phyloP scores from a whole-genome alignment of 192 early-diverging fungal genomes.

The Umbelopsis ramanniana region DNA sequence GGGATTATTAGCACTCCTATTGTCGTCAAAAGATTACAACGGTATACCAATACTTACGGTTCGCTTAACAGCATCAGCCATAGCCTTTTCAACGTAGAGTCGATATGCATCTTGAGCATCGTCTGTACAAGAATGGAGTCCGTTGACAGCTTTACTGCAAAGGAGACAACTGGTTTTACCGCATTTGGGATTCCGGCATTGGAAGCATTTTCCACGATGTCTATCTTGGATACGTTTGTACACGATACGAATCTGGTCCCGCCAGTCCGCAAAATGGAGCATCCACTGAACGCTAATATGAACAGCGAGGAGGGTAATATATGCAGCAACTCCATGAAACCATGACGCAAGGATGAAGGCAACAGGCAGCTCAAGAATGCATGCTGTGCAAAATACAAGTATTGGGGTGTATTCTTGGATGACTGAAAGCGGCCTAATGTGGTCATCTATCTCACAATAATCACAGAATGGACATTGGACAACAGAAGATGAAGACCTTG shows the following conservation, averaged over 20 bases:
- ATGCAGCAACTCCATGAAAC: constrained; percentile 20
- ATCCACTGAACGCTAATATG: constrained; percentile 8
- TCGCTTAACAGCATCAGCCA: constrained; percentile 63
- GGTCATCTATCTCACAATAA: constrained; percentile 45
- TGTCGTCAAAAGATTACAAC: neutral
- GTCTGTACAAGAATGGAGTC: constrained; percentile 55
- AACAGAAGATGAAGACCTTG: neutral
- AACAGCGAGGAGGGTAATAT: constrained; percentile 20
- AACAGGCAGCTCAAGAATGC: constrained; percentile 2
- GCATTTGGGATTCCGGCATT: constrained; percentile 57
- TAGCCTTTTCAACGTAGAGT: constrained; percentile 63
- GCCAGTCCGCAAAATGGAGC: constrained; percentile 24
- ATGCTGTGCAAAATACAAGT: neutral
- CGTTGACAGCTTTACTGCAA: constrained; percentile 47
- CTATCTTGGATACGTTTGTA: constrained; percentile 30
- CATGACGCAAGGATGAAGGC: constrained; percentile 16
- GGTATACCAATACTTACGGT: constrained; percentile 48
- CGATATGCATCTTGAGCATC: constrained; percentile 53
- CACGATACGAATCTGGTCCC: constrained; percentile 16
- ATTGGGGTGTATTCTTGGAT: constrained; percentile 12
- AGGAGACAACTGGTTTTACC: constrained; percentile 45
- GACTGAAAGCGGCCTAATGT: constrained; percentile 18
- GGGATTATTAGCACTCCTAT: neutral
- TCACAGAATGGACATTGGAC: constrained; percentile 43
- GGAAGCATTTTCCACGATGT: constrained; percentile 45